These are phyloP conservation scores for Zoysia japonica DNA, from an alignment of 176 grass and related monocot species.

Conservation along the genomic window DNA sequence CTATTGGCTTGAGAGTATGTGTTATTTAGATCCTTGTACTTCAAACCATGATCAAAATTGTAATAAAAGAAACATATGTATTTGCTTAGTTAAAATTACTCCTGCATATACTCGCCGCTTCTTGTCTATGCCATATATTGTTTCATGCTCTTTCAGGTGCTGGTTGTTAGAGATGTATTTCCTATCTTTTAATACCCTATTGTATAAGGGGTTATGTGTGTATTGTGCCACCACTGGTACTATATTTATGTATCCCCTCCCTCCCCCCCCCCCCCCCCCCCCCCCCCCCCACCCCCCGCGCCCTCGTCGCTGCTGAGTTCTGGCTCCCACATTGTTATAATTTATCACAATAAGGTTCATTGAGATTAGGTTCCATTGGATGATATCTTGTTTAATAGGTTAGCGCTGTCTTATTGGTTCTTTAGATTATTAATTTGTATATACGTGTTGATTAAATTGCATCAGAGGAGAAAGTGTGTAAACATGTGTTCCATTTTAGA, in stretches of 20 bases:
- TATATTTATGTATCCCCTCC: no score
- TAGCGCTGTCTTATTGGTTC: background rate
- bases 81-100: slow-evolving; percentile 24
- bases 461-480: background rate
- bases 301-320: no score
- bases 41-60: slow-evolving; percentile 28
- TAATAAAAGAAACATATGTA: slow-evolving; percentile 42
- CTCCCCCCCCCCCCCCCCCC: no score
- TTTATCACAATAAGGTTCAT: slow-evolving; percentile 5
- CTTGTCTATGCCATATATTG: background rate
- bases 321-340: background rate
- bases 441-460: slow-evolving; percentile 7
- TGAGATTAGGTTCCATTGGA: background rate
- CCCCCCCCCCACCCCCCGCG: no score
- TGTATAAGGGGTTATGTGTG: no score
- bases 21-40: slow-evolving; percentile 36
- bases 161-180: background rate
- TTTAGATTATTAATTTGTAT: slow-evolving; percentile 4
- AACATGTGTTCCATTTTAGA: background rate
- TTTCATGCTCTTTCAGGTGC: background rate
- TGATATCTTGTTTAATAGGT: background rate
- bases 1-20: slow-evolving; percentile 23
- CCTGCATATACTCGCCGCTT: background rate
- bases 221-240: no score
- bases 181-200: no score